phyloP scores from a whole-genome alignment of 305 asterid species.

The Rubia peregrina region DNA sequence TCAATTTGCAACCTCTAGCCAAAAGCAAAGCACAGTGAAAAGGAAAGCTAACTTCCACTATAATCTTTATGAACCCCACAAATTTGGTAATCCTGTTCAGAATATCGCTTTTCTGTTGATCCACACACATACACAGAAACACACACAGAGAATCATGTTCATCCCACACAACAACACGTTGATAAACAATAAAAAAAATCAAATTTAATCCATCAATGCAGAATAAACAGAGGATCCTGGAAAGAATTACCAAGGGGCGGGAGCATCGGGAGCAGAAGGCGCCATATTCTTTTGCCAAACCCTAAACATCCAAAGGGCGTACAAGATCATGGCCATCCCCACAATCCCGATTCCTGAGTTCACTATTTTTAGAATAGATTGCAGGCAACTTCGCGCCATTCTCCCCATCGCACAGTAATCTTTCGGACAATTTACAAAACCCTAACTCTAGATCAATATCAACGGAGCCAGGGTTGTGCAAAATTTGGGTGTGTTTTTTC shows the following conservation, averaged over 20 bases:
- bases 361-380: constrained; percentile 58
- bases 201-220: not conserved
- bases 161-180: constrained; percentile 2
- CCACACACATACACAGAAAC: no score
- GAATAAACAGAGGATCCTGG: not conserved
- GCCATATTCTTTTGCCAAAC: constrained; percentile 51
- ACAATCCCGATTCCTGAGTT: constrained; percentile 71
- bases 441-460: constrained; percentile 17
- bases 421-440: constrained; percentile 4
- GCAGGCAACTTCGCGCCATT: constrained; percentile 61
- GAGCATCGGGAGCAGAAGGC: constrained; percentile 30
- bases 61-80: constrained; percentile 9
- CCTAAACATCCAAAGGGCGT: constrained; percentile 84
- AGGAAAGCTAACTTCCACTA: constrained; percentile 4
- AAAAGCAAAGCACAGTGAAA: not conserved
- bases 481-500: not conserved
- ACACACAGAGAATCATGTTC: not conserved
- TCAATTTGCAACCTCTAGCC: no score
- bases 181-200: constrained; percentile 20
- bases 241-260: constrained; percentile 32
- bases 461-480: constrained; percentile 12
- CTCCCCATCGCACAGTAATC: constrained; percentile 39
- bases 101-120: no score
- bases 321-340: constrained; percentile 66
- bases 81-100: not conserved